Evolutionary conservation across 2,329 filamentous ascomycete species (phyloP).

Genomic region (Microcyclosporella mali): DNA sequence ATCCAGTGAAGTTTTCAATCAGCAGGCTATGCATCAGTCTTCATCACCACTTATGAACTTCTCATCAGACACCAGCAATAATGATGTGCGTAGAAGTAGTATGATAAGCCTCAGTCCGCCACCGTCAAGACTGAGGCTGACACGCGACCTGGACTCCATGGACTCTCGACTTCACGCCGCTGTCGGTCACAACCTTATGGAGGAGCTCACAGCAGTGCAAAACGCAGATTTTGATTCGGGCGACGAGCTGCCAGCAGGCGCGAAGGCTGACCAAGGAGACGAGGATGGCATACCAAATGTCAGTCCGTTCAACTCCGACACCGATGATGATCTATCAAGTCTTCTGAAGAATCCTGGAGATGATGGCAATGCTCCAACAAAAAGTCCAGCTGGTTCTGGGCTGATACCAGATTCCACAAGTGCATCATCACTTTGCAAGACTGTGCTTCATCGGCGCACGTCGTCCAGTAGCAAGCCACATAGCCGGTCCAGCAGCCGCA

Average conservation of each 20-base stretch:
- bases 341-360: neutral
- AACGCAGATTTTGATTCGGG: neutral
- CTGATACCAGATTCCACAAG: neutral
- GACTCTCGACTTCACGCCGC: slow-evolving; percentile 15
- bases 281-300: neutral
- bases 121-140: neutral
- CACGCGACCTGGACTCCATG: slow-evolving; percentile 9
- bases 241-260: neutral
- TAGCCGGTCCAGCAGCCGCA: slow-evolving; percentile 8
- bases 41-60: neutral
- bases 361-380: neutral
- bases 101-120: neutral
- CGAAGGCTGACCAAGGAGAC: too few species aligned
- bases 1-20: neutral
- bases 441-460: too few species aligned
- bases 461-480: neutral
- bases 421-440: neutral
- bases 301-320: slow-evolving; percentile 1
- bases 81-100: neutral
- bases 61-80: neutral
- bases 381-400: neutral
- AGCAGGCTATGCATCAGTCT: neutral
- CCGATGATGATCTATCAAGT: neutral
- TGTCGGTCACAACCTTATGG: slow-evolving; percentile 30
- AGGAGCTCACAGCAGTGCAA: slow-evolving; percentile 27